A percentile compares a stretch with the other conserved stretches of the same genome.
These are phyloP conservation scores for Silybum marianum DNA, from an alignment of 129 eudicot genomes.

Conservation along the genomic window DNA sequence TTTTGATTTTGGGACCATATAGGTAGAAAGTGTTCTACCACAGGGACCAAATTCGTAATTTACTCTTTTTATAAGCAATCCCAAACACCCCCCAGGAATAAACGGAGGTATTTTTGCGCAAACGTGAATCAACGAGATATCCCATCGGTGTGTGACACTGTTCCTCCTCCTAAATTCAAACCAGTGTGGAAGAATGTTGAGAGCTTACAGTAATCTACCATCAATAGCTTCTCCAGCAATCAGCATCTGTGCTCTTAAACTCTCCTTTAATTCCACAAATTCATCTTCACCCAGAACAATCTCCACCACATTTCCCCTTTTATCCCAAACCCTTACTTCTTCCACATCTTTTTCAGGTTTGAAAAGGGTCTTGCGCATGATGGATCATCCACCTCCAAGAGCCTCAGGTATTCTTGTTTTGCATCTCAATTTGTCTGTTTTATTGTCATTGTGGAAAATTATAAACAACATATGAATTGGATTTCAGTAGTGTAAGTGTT, in stretches of 20 bases:
- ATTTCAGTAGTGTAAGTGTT: not conserved
- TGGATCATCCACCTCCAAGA: conserved; percentile 15
- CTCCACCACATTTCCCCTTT: not conserved
- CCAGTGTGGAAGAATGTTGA: conserved; percentile 18
- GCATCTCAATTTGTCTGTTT: not conserved
- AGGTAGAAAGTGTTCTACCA: too few relatives aligned
- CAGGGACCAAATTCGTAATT: too few relatives aligned
- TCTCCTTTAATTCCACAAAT: not conserved
- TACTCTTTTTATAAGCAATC: too few relatives aligned
- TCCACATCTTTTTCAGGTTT: not conserved
- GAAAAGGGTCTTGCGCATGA: conserved; percentile 12
- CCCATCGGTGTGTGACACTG: not conserved
- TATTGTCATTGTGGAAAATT: not conserved
- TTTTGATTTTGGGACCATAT: too few relatives aligned
- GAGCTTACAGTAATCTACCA: conserved; percentile 20
- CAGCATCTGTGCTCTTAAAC: conserved; percentile 21
- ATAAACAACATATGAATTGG: not conserved
- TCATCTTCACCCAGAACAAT: conserved; percentile 5
- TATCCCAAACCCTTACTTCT: conserved; percentile 15
- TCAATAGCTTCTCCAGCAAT: conserved; percentile 29
- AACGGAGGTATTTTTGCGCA: too few relatives aligned
- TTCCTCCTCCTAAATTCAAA: not conserved
- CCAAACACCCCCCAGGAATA: too few relatives aligned
- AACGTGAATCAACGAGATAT: too few relatives aligned
- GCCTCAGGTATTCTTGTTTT: conserved; percentile 27